Percentiles rank a stretch among this genome's conserved stretches.
Evolutionary conservation across 192 early-diverging fungal species (phyloP).

Genomic region (Coemansia aciculifera): DNA sequence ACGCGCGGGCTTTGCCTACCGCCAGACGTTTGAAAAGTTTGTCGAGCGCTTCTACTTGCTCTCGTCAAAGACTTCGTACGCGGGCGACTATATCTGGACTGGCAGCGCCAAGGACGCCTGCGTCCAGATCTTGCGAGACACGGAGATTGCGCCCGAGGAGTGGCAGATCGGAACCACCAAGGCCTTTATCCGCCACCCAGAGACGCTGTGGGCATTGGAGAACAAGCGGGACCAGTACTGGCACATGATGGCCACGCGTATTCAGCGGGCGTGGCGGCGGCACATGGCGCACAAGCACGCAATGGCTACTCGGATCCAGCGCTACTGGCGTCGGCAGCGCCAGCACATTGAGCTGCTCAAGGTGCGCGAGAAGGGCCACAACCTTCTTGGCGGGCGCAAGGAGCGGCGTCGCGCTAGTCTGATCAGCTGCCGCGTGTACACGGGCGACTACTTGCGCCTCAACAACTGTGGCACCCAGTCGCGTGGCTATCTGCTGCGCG

Average conservation of each 20-base stretch:
- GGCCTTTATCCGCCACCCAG: constrained; percentile 94
- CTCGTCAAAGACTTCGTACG: constrained; percentile 74
- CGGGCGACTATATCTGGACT: constrained; percentile 81
- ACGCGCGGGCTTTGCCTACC: constrained; percentile 96
- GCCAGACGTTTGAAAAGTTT: constrained; percentile 90
- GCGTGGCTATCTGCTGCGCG: constrained; percentile 39
- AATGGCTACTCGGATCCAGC: constrained; percentile 71
- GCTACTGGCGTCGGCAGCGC: constrained; percentile 77
- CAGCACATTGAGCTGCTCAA: constrained; percentile 85
- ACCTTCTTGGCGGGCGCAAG: constrained; percentile 85
- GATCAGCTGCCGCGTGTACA: constrained; percentile 77
- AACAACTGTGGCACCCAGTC: constrained; percentile 29
- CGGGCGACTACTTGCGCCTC: constrained; percentile 88
- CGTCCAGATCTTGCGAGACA: constrained; percentile 80
- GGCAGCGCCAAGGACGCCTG: constrained; percentile 74
- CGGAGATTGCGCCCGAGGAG: constrained; percentile 77
- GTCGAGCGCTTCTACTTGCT: constrained; percentile 75
- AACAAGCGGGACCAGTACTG: constrained; percentile 92
- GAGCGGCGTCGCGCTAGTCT: constrained; percentile 89
- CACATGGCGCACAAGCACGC: constrained; percentile 69
- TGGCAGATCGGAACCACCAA: constrained; percentile 97
- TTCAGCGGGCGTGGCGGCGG: constrained; percentile 85
- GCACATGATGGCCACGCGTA: constrained; percentile 91
- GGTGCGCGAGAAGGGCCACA: constrained; percentile 90
- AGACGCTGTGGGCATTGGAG: constrained; percentile 90